Evolutionary conservation across 2,329 filamentous ascomycete genomes (phyloP).

Genomic region (Huntiella decipiens): DNA sequence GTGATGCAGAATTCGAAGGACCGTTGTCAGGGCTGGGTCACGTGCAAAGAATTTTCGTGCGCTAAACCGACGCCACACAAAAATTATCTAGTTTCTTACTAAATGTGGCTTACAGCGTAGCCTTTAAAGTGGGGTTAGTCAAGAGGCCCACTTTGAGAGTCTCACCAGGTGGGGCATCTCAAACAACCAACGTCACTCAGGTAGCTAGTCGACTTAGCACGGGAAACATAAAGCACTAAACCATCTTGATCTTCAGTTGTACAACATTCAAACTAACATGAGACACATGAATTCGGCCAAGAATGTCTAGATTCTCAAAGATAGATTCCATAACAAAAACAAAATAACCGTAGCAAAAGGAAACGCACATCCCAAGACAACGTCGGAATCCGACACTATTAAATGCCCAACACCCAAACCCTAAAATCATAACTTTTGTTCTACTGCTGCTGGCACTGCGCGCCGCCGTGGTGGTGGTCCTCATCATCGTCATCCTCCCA

Average conservation of each 20-base stretch:
- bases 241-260: background rate
- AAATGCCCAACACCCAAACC: slow-evolving; percentile 2
- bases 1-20: slow-evolving; percentile 17
- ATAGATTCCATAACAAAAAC: slow-evolving; percentile 1
- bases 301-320: background rate
- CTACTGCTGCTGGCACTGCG: slow-evolving; percentile 59
- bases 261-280: background rate
- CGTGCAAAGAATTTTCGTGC: slow-evolving; percentile 15
- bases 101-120: too few relatives aligned
- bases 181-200: too few relatives aligned
- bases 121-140: too few relatives aligned
- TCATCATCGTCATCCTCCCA: slow-evolving; percentile 59
- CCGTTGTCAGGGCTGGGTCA: slow-evolving; percentile 18
- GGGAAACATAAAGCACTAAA: background rate
- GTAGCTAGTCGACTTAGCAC: too few relatives aligned
- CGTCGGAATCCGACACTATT: too few relatives aligned
- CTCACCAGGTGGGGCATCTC: too few relatives aligned
- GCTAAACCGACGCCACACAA: slow-evolving; percentile 8
- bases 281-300: background rate
- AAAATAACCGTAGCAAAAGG: slow-evolving; percentile 1
- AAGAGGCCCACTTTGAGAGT: too few relatives aligned
- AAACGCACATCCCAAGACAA: background rate
- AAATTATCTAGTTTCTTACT: background rate
- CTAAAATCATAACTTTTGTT: slow-evolving; percentile 13
- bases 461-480: slow-evolving; percentile 31